These are phyloP conservation scores for Leucocoprinus sp. DNA, from an alignment of 768 basidiomycete species.

Conservation along the genomic window DNA sequence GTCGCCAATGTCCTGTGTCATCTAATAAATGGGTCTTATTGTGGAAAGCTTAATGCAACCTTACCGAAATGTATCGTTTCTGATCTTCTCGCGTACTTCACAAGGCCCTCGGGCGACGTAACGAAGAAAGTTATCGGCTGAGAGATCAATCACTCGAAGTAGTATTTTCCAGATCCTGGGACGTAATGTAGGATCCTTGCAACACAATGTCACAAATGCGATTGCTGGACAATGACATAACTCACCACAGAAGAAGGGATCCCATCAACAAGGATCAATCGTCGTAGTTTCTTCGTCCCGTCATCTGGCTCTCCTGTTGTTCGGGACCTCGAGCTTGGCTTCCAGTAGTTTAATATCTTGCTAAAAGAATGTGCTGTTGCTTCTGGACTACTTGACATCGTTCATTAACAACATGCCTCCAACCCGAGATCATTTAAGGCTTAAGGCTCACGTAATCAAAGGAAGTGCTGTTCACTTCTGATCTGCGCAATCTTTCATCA, in stretches of 20 bases:
- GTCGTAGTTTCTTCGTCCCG: constrained; percentile 74
- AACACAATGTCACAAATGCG: background rate
- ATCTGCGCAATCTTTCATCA: constrained; percentile 20
- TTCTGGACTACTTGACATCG: constrained; percentile 12
- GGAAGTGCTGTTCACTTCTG: background rate
- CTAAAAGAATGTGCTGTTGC: constrained; percentile 67
- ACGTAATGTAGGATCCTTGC: constrained; percentile 74
- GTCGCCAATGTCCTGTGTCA: constrained; percentile 77
- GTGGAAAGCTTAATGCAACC: background rate
- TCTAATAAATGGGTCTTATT: background rate
- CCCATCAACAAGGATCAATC: constrained; percentile 85
- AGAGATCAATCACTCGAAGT: constrained; percentile 69
- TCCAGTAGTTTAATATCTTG: constrained; percentile 70
- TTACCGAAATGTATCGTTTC: constrained; percentile 94
- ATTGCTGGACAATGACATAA: constrained; percentile 11
- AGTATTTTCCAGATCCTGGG: constrained; percentile 94
- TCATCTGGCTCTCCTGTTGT: constrained; percentile 60
- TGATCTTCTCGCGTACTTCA: constrained; percentile 83
- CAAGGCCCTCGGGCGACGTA: constrained; percentile 83
- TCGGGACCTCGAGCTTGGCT: constrained; percentile 53
- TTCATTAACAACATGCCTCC: too few relatives aligned
- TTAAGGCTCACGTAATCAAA: constrained; percentile 6
- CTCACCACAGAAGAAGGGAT: constrained; percentile 73
- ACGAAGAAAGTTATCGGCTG: constrained; percentile 65
- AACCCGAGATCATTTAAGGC: too few relatives aligned